Evolutionary conservation across 176 grass and related monocot genomes (phyloP).

Genomic region (Eleusine indica): DNA sequence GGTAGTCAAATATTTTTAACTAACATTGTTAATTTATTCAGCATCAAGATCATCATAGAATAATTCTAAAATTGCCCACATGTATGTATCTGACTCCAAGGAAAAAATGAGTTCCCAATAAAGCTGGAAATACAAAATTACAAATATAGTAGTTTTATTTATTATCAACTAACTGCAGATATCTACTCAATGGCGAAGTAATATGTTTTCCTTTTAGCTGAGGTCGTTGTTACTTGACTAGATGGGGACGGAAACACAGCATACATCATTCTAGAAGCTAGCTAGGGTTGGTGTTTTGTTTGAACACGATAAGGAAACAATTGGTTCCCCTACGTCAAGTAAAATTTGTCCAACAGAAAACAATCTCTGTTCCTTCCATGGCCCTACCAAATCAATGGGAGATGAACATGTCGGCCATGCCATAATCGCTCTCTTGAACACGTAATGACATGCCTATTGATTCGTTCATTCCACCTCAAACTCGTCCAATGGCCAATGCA

Average conservation of each 20-base stretch:
- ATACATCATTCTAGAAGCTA: slow-evolving; percentile 9
- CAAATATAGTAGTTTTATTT: neutral
- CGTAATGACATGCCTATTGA: neutral
- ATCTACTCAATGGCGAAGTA: neutral
- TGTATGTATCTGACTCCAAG: no score
- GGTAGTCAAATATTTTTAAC: no score
- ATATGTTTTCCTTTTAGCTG: neutral
- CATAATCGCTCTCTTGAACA: neutral
- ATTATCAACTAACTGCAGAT: neutral
- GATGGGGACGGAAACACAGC: neutral
- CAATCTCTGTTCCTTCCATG: neutral
- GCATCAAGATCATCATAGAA: no score
- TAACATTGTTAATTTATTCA: no score
- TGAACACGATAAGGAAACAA: neutral
- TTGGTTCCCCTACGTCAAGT: neutral
- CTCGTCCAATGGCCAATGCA: neutral
- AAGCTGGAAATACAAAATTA: neutral
- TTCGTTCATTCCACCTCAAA: neutral
- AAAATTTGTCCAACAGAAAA: neutral
- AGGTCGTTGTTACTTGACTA: slow-evolving; percentile 34
- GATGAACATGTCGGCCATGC: neutral
- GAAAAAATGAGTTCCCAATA: neutral
- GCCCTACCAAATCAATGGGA: neutral
- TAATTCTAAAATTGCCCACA: no score
- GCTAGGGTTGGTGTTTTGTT: neutral